These are phyloP conservation scores for Blastomyces silverae DNA, from an alignment of 2,329 filamentous ascomycete genomes.

Conservation along the genomic window DNA sequence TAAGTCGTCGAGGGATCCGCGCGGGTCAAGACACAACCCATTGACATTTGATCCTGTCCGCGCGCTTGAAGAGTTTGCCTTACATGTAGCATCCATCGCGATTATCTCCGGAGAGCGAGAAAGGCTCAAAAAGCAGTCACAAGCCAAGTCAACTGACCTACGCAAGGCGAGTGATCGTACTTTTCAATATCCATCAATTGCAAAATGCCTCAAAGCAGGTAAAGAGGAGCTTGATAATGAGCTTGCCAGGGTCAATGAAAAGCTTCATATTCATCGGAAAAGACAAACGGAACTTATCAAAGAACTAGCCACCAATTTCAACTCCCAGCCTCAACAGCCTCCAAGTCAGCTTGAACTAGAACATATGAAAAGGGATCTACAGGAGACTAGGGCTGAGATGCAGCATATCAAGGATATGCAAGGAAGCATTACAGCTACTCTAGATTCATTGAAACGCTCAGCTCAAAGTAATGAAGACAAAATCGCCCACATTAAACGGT, in stretches of 20 bases:
- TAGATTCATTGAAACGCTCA: neutral
- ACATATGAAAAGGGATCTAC: neutral
- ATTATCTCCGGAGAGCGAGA: slow-evolving; percentile 6
- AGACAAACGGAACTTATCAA: slow-evolving; percentile 17
- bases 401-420: neutral
- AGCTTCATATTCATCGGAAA: slow-evolving; percentile 21
- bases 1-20: neutral
- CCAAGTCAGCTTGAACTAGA: neutral
- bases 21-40: slow-evolving; percentile 10
- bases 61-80: slow-evolving; percentile 10
- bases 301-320: slow-evolving; percentile 1
- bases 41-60: neutral
- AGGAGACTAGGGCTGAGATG: neutral
- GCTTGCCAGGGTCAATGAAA: slow-evolving; percentile 23
- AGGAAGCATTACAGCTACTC: neutral
- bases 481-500: neutral
- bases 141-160: slow-evolving; percentile 34
- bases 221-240: slow-evolving; percentile 23
- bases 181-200: slow-evolving; percentile 25
- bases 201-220: slow-evolving; percentile 23
- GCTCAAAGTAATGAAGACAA: neutral
- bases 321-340: neutral
- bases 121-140: slow-evolving; percentile 1
- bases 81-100: neutral
- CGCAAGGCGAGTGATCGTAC: slow-evolving; percentile 23